Evolutionary conservation across 257 asterid species (phyloP).

Genomic region (Handroanthus guayacan): DNA sequence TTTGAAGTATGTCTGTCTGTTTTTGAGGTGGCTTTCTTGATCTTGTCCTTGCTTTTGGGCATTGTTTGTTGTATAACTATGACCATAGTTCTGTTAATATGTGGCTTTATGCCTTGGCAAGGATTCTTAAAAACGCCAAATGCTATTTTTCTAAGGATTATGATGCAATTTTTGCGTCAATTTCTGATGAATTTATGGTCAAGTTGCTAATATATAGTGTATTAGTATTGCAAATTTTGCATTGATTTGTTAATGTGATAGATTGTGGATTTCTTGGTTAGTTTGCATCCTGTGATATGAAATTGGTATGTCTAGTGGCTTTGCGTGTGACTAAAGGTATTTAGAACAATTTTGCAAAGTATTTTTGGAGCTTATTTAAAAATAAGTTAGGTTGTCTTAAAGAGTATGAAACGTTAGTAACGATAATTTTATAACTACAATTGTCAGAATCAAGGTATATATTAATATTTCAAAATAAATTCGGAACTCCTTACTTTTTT

Average conservation of each 20-base stretch:
- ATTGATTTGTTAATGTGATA: not conserved
- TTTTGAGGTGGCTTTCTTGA: not conserved
- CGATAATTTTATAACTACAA: too few relatives aligned
- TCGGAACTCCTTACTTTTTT: too few relatives aligned
- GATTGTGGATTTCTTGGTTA: not conserved
- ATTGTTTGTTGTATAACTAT: not conserved
- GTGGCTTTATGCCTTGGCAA: not conserved
- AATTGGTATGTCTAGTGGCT: not conserved
- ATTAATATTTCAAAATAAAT: too few relatives aligned
- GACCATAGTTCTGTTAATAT: not conserved
- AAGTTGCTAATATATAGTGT: not conserved
- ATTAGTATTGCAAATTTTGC: not conserved
- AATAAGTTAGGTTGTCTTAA: too few relatives aligned
- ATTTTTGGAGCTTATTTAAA: too few relatives aligned
- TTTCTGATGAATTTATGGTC: constrained; percentile 10
- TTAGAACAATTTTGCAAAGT: too few relatives aligned
- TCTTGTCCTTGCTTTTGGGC: not conserved
- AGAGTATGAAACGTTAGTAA: too few relatives aligned
- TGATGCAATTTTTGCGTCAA: constrained; percentile 26
- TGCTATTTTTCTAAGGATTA: constrained; percentile 16
- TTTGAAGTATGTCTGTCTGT: constrained; percentile 40
- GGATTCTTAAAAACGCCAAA: not conserved
- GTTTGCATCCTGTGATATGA: not conserved
- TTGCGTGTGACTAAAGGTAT: too few relatives aligned
- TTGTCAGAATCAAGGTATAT: too few relatives aligned